These are phyloP conservation scores for Wickerhamomyces alni DNA, from an alignment of 805 yeast genomes.

Conservation along the genomic window DNA sequence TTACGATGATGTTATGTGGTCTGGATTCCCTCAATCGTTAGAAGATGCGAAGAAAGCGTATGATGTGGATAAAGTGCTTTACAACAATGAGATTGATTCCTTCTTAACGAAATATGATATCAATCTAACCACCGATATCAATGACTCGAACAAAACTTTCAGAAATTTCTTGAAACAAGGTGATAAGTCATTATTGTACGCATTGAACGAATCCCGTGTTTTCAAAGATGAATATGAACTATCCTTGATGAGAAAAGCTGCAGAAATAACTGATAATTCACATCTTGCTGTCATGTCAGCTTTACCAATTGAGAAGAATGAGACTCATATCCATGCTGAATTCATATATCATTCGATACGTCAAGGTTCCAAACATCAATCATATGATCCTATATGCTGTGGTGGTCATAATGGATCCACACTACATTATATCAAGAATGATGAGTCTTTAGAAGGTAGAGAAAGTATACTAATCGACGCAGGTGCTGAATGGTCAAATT, in stretches of 20 bases:
- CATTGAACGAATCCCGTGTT: constrained; percentile 82
- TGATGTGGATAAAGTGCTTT: constrained; percentile 80
- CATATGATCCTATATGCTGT: constrained; percentile 95
- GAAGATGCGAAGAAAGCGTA: constrained; percentile 59
- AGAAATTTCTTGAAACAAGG: constrained; percentile 33
- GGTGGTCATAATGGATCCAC: constrained; percentile 90
- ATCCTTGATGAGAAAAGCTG: constrained; percentile 69
- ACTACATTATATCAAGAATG: constrained; percentile 82
- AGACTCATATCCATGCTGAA: constrained; percentile 93
- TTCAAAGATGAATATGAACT: constrained; percentile 84
- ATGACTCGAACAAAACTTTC: constrained; percentile 32
- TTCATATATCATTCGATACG: constrained; percentile 89
- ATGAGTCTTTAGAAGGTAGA: constrained; percentile 51
- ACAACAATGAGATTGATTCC: constrained; percentile 42
- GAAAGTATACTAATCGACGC: constrained; percentile 83
- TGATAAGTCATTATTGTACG: constrained; percentile 50
- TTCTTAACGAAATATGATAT: constrained; percentile 23
- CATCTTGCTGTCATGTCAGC: constrained; percentile 94
- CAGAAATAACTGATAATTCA: constrained; percentile 79
- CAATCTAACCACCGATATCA: constrained; percentile 50
- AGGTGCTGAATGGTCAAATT: constrained; percentile 94
- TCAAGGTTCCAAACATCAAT: constrained; percentile 84
- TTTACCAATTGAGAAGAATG: constrained; percentile 77
- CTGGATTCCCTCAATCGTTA: constrained; percentile 72
- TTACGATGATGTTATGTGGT: constrained; percentile 92